Base-by-base conservation (phyloP, 768 basidiomycete genomes). In the Naganishia antarctica region DNA sequence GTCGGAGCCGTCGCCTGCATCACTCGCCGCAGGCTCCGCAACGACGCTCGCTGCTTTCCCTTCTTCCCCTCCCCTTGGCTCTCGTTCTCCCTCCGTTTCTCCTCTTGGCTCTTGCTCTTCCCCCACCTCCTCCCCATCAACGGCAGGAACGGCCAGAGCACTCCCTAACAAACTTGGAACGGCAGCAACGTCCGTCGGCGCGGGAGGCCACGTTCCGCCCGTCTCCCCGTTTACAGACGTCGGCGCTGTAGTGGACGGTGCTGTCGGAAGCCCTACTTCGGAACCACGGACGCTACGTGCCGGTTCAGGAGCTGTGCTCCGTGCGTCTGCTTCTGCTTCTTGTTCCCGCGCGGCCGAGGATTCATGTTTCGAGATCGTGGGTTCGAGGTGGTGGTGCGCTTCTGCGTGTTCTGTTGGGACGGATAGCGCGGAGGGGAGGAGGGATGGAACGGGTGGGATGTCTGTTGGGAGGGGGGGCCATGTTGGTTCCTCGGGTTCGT, bases 381-480 rank as follows among this genome's bases (percentile, higher is more conserved):
- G 31, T 21, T 50, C 26, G 41, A 32, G 59, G 43, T 15, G 34
- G 45, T 60, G 23, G 18, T 45, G 21, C 31, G 31, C 45, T 34
- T 64, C 63, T n/a, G 45, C 44, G 29, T 64, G 63, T 29, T 26
- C n/a, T 13, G 26, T 26, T 7, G 63, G 63, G 9, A 64, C 43
- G 5, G 45, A 28, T 15, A 32, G 28, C 7, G 57, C 63, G 2
- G 50, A 46, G 16, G 63, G 63, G 5, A 64, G 45, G n/a, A 51
- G 51, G 1, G 53, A 59, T 8, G 63, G 63, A n/a, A 64, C 63
- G 34, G 63, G 8, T 13, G 63, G 53, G 25, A 64, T 23, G 7
- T 49, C 47, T 1, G 63, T 64, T 2, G 63, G 63, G 2, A 41
- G 45, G 7, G 63, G 63, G 21, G 63, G 63, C 63, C 63, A 64